A percentile compares a stretch with the other conserved stretches of the same genome.
phyloP scores from a whole-genome alignment of 257 asterid species.

The Solanum infundibuliforme region DNA sequence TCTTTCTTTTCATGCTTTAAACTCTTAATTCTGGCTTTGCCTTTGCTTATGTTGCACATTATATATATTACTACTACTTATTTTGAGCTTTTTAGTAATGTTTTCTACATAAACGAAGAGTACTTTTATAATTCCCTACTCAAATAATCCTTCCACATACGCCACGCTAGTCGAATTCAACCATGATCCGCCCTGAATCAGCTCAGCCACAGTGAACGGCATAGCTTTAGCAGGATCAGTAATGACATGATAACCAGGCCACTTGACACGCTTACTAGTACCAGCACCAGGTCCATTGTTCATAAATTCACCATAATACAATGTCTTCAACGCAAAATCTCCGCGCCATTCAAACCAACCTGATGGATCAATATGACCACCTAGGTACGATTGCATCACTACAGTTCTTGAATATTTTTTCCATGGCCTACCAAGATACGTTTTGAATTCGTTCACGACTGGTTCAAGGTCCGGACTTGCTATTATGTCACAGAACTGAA shows the following conservation, averaged over 20 bases:
- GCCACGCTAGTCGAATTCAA: slow-evolving; percentile 33
- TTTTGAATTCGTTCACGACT: slow-evolving; percentile 15
- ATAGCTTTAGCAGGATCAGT: slow-evolving; percentile 17
- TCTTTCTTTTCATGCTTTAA: too few relatives aligned
- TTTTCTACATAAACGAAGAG: background rate
- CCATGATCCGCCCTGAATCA: slow-evolving; percentile 47
- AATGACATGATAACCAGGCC: slow-evolving; percentile 39
- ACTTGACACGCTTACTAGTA: slow-evolving; percentile 28
- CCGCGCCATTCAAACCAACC: slow-evolving; percentile 53
- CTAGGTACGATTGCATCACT: slow-evolving; percentile 35
- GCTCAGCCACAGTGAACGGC: slow-evolving; percentile 32
- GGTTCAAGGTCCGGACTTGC: slow-evolving; percentile 31
- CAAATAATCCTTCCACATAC: slow-evolving; percentile 26
- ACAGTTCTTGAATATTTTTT: slow-evolving; percentile 42
- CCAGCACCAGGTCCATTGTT: slow-evolving; percentile 50
- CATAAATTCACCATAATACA: slow-evolving; percentile 43
- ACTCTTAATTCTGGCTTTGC: too few relatives aligned
- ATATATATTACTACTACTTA: background rate
- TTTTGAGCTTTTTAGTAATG: background rate
- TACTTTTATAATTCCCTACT: background rate
- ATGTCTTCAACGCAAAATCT: slow-evolving; percentile 28
- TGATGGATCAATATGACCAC: slow-evolving; percentile 27
- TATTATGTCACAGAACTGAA: slow-evolving; percentile 28
- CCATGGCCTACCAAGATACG: slow-evolving; percentile 60
- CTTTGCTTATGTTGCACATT: background rate